These are phyloP conservation scores for Poteriospumella lacustris DNA, from an alignment of 108 stramenopile species.

Conservation along the genomic window DNA sequence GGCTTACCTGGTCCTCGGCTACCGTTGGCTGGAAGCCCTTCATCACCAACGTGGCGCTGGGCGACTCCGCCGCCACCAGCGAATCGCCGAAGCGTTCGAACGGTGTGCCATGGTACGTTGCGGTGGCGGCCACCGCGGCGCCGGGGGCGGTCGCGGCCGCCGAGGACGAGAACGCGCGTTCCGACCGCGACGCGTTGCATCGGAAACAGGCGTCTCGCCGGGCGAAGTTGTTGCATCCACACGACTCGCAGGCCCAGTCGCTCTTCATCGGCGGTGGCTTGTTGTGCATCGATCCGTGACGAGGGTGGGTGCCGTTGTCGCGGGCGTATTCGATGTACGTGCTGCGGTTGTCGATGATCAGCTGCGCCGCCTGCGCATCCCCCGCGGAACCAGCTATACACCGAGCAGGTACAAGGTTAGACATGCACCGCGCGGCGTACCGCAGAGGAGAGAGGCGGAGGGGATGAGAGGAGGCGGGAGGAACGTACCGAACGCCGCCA, in stretches of 20 bases:
- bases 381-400: constrained; percentile 12
- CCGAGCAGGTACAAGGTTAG: no score
- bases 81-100: constrained; percentile 3
- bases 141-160: no score
- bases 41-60: not conserved
- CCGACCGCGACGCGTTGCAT: not conserved
- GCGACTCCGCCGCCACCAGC: constrained; percentile 2
- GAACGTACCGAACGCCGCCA: not conserved
- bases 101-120: not conserved
- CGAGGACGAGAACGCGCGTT: not conserved
- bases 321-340: not conserved
- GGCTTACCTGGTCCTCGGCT: not conserved
- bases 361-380: not conserved
- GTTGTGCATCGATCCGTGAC: not conserved
- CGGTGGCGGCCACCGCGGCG: not conserved
- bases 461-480: no score
- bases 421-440: no score
- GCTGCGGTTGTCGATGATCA: not conserved
- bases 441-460: no score
- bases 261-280: not conserved
- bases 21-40: not conserved
- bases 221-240: constrained; percentile 21
- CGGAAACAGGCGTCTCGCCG: constrained; percentile 11
- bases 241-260: constrained; percentile 14
- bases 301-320: not conserved